Evolutionary conservation across 768 basidiomycete species (phyloP).

Genomic region (Podaxis sp.): DNA sequence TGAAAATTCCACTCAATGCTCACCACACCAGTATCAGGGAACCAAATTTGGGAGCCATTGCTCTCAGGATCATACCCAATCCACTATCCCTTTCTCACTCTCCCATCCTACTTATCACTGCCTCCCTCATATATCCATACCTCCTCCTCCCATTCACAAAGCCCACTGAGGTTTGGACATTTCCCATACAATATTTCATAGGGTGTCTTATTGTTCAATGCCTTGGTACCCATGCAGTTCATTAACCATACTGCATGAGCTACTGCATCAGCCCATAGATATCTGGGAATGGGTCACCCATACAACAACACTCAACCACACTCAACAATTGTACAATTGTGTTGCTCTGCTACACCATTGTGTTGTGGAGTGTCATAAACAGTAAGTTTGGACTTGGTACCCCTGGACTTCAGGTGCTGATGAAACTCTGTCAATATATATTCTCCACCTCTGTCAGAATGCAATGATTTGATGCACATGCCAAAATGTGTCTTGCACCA

Average conservation of each 20-base stretch:
- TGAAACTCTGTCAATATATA: slow-evolving; percentile 31
- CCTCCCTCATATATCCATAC: slow-evolving; percentile 25
- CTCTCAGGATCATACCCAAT: slow-evolving; percentile 16
- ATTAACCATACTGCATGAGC: slow-evolving; percentile 30
- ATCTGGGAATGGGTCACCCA: slow-evolving; percentile 26
- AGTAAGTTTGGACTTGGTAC: slow-evolving; percentile 19
- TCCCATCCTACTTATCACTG: slow-evolving; percentile 15
- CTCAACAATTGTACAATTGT: slow-evolving; percentile 31
- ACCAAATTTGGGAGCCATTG: slow-evolving; percentile 19
- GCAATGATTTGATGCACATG: slow-evolving; percentile 24
- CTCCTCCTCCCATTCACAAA: slow-evolving; percentile 32
- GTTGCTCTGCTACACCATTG: slow-evolving; percentile 32
- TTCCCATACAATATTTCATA: slow-evolving; percentile 19
- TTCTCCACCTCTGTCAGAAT: slow-evolving; percentile 36
- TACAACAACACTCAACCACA: slow-evolving; percentile 30
- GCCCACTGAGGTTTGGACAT: slow-evolving; percentile 23
- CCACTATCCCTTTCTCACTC: slow-evolving; percentile 27
- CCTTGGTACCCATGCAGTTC: slow-evolving; percentile 29
- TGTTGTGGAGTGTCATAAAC: neutral
- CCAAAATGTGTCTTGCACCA: slow-evolving; percentile 27
- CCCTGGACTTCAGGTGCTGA: slow-evolving; percentile 24
- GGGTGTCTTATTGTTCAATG: slow-evolving; percentile 24
- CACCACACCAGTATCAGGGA: too few relatives aligned
- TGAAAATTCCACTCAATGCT: too few relatives aligned
- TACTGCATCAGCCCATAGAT: slow-evolving; percentile 18